phyloP scores from a whole-genome alignment of 768 basidiomycete genomes.

The Boletellus emodensis region DNA sequence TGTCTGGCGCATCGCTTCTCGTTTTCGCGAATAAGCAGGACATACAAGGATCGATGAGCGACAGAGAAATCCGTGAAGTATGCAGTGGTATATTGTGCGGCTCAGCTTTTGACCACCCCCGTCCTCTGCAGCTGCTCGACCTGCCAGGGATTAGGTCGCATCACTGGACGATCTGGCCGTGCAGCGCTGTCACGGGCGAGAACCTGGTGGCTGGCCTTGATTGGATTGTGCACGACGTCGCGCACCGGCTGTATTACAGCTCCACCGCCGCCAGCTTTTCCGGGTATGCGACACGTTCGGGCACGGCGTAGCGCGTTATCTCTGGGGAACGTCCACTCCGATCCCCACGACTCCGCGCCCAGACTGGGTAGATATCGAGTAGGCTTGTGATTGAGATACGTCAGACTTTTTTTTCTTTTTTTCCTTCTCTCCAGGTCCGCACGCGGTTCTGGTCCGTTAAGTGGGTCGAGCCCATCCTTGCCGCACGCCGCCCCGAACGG shows the following conservation, averaged over 20 bases:
- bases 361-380: slow-evolving; percentile 2
- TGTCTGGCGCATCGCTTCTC: slow-evolving; percentile 93
- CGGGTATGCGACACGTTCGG: neutral
- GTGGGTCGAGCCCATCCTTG: too few relatives aligned
- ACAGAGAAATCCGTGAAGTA: slow-evolving; percentile 79
- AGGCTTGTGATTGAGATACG: slow-evolving; percentile 7
- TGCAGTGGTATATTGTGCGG: slow-evolving; percentile 26
- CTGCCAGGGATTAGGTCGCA: slow-evolving; percentile 81
- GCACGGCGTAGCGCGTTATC: neutral
- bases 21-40: slow-evolving; percentile 99
- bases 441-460: slow-evolving; percentile 3
- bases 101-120: slow-evolving; percentile 6
- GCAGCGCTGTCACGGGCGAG: slow-evolving; percentile 87
- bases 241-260: slow-evolving; percentile 81
- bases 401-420: neutral
- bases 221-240: slow-evolving; percentile 90
- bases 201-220: slow-evolving; percentile 83
- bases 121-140: slow-evolving; percentile 63
- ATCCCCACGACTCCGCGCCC: slow-evolving; percentile 11
- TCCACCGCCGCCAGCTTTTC: slow-evolving; percentile 29
- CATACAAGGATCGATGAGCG: slow-evolving; percentile 79
- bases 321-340: neutral
- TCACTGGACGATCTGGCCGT: slow-evolving; percentile 84
- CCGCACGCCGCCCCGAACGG: too few relatives aligned
- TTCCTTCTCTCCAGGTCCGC: slow-evolving; percentile 3